Evolutionary conservation across 2,329 filamentous ascomycete species (phyloP).

Genomic region (Thielaviopsis euricoi): DNA sequence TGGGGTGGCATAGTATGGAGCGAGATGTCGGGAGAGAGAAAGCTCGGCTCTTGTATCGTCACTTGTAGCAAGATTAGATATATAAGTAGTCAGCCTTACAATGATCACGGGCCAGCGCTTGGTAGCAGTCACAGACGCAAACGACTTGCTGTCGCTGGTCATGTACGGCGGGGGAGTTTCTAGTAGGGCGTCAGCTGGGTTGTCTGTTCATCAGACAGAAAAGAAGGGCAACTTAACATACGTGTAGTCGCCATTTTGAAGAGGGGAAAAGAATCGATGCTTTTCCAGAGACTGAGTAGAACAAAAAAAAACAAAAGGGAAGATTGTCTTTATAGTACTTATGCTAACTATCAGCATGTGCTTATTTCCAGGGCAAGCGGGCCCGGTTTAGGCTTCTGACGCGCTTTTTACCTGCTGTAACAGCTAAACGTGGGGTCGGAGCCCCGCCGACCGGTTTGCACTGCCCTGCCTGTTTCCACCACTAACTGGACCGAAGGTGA

Average conservation of each 20-base stretch:
- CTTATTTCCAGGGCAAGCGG: no score
- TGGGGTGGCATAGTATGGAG: no score
- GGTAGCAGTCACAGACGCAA: slow-evolving; percentile 69
- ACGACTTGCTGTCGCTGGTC: slow-evolving; percentile 71
- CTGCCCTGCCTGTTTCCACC: no score
- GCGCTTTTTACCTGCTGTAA: no score
- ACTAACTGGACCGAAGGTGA: no score
- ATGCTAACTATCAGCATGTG: no score
- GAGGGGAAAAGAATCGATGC: neutral
- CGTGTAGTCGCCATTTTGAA: neutral
- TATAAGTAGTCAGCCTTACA: slow-evolving; percentile 30
- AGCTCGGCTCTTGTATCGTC: no score
- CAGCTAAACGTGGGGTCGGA: neutral
- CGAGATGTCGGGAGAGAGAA: no score
- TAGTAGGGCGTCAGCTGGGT: neutral
- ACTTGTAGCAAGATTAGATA: neutral
- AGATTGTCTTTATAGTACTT: no score
- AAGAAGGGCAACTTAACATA: neutral
- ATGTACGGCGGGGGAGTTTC: slow-evolving; percentile 47
- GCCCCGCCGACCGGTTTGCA: no score
- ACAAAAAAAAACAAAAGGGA: neutral
- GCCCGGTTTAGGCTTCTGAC: no score
- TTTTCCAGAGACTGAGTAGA: neutral
- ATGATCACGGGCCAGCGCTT: slow-evolving; percentile 90
- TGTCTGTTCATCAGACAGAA: neutral